A percentile compares a stretch with the other conserved stretches of the same genome.
Conservation (phyloP, 2,329 filamentous ascomycete species). For the Monilinia vaccinii-corymbosi region DNA sequence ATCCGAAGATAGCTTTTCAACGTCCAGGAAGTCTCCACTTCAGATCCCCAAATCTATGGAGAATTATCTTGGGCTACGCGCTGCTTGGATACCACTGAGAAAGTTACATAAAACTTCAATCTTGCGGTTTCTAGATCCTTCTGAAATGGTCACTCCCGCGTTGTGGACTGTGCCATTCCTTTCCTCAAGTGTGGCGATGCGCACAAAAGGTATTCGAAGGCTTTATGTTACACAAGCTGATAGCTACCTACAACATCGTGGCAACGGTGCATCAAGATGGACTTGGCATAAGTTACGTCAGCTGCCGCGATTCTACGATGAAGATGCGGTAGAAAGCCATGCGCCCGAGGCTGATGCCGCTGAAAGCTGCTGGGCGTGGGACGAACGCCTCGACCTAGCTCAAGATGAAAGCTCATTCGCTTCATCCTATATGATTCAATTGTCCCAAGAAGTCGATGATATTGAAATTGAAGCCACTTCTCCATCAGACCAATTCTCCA, state of each 20-base stretch:
- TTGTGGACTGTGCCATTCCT: conserved; percentile 66
- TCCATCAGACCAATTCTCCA: conserved; percentile 28
- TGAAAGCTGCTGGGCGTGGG: conserved; percentile 60
- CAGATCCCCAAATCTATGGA: conserved; percentile 17
- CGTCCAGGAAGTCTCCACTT: conserved; percentile 14
- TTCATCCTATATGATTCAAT: conserved; percentile 36
- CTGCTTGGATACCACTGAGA: conserved; percentile 65
- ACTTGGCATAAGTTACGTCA: conserved; percentile 62
- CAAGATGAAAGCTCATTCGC: conserved; percentile 27
- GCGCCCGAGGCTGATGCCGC: conserved; percentile 52
- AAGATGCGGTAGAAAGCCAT: conserved; percentile 34
- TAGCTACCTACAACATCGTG: conserved; percentile 59
- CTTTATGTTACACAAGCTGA: conserved; percentile 70
- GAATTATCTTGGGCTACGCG: conserved; percentile 44
- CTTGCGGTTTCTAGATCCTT: conserved; percentile 58
- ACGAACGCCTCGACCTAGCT: conserved; percentile 30
- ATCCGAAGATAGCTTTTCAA: conserved; percentile 18
- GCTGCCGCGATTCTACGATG: conserved; percentile 48
- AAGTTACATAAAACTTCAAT: conserved; percentile 68
- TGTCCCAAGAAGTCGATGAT: conserved; percentile 30
- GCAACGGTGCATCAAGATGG: conserved; percentile 40
- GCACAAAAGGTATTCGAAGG: conserved; percentile 48
- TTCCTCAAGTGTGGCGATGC: conserved; percentile 63
- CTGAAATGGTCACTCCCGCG: conserved; percentile 65
- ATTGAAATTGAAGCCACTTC: conserved; percentile 18